A percentile compares a stretch with the other conserved stretches of the same genome.
Conservation (phyloP, 2,329 filamentous ascomycete genomes). For the Lachnellula arida region DNA sequence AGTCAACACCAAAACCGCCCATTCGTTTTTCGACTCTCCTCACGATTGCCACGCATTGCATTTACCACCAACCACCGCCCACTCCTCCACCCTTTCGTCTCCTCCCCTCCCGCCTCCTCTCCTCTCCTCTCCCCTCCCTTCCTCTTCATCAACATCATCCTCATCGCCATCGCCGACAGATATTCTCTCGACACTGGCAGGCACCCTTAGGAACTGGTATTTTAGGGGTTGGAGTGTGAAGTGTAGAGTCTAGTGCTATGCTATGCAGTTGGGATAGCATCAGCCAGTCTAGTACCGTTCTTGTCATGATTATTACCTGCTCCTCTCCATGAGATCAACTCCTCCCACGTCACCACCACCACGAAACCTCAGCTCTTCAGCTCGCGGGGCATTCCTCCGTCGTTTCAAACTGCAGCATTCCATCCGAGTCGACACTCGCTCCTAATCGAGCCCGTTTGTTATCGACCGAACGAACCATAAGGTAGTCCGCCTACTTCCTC, state of each 20-base stretch:
- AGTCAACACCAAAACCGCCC: not conserved
- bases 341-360: conserved; percentile 8
- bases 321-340: conserved; percentile 12
- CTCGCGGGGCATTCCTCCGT: conserved; percentile 14
- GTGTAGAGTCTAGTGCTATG: not conserved
- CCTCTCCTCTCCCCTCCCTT: not conserved
- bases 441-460: not conserved
- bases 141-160: not conserved
- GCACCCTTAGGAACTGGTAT: not conserved
- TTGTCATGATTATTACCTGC: conserved; percentile 10
- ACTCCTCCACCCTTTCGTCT: not conserved
- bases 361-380: not conserved
- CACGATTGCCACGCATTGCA: not conserved
- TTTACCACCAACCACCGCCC: not conserved
- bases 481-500: not conserved
- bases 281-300: not conserved
- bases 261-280: not conserved
- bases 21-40: not conserved
- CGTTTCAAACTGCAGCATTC: conserved; percentile 6
- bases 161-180: not conserved
- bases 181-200: not conserved
- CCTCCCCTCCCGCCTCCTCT: not conserved
- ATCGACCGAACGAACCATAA: not conserved
- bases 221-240: not conserved
- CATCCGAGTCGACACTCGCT: not conserved